phyloP scores from a whole-genome alignment of 2,329 filamentous ascomycete genomes.

The Sphaerulina vaccinii region DNA sequence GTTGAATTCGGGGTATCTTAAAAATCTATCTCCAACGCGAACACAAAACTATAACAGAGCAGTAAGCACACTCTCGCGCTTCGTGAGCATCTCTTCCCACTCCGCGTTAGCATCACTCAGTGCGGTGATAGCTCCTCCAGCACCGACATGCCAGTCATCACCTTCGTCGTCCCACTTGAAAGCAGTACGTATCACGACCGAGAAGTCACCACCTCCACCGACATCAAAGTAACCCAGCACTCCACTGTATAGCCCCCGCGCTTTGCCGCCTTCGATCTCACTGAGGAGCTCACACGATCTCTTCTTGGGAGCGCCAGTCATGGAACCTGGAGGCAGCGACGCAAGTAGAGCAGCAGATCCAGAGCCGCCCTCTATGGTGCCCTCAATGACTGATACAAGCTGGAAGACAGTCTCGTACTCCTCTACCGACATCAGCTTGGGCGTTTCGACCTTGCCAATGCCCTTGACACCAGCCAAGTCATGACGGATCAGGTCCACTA shows the following conservation, averaged over 20 bases:
- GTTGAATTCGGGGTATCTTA: conserved; percentile 20
- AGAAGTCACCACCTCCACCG: conserved; percentile 82
- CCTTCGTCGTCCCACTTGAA: conserved; percentile 68
- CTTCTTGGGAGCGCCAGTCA: conserved; percentile 96
- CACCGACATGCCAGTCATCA: conserved; percentile 74
- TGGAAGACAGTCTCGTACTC: conserved; percentile 90
- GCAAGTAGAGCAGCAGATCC: conserved; percentile 75
- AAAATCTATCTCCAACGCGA: conserved; percentile 1
- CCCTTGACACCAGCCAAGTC: conserved; percentile 73
- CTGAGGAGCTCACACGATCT: conserved; percentile 81
- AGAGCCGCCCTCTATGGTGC: conserved; percentile 55
- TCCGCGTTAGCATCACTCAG: conserved; percentile 78
- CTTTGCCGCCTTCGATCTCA: conserved; percentile 61
- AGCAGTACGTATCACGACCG: conserved; percentile 82
- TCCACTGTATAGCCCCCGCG: conserved; percentile 79
- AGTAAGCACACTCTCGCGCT: conserved; percentile 38
- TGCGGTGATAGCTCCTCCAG: conserved; percentile 85
- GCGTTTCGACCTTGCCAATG: conserved; percentile 63
- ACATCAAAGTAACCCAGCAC: conserved; percentile 88
- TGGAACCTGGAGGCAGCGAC: conserved; percentile 83
- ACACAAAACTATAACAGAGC: conserved; percentile 17
- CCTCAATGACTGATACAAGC: conserved; percentile 85
- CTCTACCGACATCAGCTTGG: conserved; percentile 79
- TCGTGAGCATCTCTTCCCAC: conserved; percentile 76
- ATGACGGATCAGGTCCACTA: conserved; percentile 92